Conservation (phyloP, 2,329 filamentous ascomycete genomes). For the Calonectria leucothoes region DNA sequence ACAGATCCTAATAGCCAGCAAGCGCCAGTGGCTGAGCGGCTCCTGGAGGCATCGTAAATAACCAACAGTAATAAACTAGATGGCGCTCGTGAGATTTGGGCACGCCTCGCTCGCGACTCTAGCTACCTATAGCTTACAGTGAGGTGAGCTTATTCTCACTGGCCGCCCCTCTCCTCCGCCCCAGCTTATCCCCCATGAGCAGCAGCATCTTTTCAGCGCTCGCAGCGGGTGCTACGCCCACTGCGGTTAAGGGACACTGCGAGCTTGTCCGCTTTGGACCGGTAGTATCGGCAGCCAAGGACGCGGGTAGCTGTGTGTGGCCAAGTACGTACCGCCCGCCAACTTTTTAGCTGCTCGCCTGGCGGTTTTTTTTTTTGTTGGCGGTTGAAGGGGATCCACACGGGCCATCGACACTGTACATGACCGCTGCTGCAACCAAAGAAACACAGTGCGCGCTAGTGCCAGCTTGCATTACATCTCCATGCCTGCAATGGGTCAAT, state of each 20-base stretch:
- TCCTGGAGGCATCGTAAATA: neutral
- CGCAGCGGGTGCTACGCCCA: conserved; percentile 9
- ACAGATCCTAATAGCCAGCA: neutral
- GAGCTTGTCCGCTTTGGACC: neutral
- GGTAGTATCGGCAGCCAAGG: conserved; percentile 13
- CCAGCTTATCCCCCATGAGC: neutral
- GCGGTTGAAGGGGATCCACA: neutral
- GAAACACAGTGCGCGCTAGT: conserved; percentile 9
- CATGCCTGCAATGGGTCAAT: neutral
- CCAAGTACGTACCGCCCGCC: conserved; percentile 10
- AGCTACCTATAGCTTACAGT: neutral
- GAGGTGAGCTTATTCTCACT: conserved; percentile 11
- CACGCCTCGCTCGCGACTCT: neutral
- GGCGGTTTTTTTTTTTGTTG: conserved; percentile 14
- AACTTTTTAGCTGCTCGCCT: conserved; percentile 1
- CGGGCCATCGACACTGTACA: neutral
- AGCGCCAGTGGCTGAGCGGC: neutral
- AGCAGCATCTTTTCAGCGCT: conserved; percentile 14
- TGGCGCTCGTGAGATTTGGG: neutral
- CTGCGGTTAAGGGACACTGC: neutral
- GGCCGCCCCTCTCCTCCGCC: neutral
- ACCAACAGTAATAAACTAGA: neutral
- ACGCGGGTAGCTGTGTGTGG: conserved; percentile 8
- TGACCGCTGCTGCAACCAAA: neutral
- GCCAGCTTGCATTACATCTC: neutral